Conservation (phyloP, 768 basidiomycete species). For the Tricholoma bakamatsutake region DNA sequence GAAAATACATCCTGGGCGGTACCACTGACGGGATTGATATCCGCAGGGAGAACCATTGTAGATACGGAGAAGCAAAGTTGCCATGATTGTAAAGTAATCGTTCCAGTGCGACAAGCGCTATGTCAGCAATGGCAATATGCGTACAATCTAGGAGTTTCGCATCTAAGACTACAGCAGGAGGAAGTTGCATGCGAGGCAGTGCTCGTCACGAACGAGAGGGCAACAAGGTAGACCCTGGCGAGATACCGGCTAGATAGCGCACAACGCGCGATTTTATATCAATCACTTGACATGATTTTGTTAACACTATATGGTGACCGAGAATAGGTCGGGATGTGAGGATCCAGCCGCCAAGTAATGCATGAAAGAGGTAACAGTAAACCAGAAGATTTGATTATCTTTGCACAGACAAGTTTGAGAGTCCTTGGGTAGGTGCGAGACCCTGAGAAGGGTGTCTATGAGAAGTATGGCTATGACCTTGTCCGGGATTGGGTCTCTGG, state of each 20-base stretch:
- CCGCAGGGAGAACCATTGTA: constrained; percentile 11
- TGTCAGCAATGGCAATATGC: constrained; percentile 3
- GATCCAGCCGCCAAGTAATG: not conserved
- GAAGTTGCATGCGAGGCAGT: not conserved
- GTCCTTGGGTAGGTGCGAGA: not conserved
- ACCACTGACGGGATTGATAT: constrained; percentile 7
- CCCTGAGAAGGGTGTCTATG: constrained; percentile 12
- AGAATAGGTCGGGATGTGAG: not conserved
- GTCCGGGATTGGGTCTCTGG: constrained; percentile 16
- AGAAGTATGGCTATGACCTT: constrained; percentile 1
- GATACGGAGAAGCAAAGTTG: not conserved
- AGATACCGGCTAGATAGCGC: not conserved
- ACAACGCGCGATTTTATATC: not conserved
- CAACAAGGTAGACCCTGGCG: not conserved
- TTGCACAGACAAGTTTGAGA: not conserved
- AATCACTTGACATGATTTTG: not conserved
- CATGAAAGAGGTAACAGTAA: not conserved
- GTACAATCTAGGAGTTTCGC: constrained; percentile 5
- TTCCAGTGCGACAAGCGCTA: constrained; percentile 1
- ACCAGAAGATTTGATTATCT: constrained; percentile 3
- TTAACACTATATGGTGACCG: not conserved
- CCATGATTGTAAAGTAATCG: constrained; percentile 9
- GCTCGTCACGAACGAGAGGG: not conserved
- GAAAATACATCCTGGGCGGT: constrained; percentile 5
- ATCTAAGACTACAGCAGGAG: constrained; percentile 17